Percentiles rank a stretch among this genome's conserved stretches.
These are phyloP conservation scores for Petrea volubilis DNA, from an alignment of 257 asterid species.

Conservation along the genomic window DNA sequence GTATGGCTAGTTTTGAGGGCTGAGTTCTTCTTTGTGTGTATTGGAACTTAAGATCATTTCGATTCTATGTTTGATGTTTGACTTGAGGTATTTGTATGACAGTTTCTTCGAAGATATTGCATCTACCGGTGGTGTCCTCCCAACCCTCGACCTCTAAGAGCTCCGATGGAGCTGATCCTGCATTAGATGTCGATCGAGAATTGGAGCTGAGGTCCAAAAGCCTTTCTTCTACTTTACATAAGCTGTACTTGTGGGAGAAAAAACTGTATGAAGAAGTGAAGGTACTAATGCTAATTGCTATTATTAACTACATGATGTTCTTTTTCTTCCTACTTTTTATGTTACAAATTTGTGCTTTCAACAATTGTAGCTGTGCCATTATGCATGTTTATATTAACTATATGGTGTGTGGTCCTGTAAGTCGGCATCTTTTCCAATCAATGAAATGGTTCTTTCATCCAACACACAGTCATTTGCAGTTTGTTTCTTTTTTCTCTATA, in stretches of 20 bases:
- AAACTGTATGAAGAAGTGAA: conserved; percentile 92
- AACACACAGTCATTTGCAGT: conserved; percentile 22
- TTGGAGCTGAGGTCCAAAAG: conserved; percentile 61
- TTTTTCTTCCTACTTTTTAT: conserved; percentile 3
- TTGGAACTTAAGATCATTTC: conserved; percentile 7
- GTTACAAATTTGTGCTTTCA: conserved; percentile 22
- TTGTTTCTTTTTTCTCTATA: conserved; percentile 26
- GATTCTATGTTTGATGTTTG: conserved; percentile 19
- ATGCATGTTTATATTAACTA: conserved; percentile 27
- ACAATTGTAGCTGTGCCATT: conserved; percentile 27
- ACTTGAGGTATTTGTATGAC: conserved; percentile 28
- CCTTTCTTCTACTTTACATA: conserved; percentile 87
- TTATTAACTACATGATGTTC: conserved; percentile 6
- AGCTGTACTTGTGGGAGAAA: conserved; percentile 95
- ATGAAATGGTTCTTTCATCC: conserved; percentile 27
- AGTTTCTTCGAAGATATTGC: conserved; percentile 87
- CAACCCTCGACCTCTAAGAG: conserved; percentile 64
- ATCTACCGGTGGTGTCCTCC: conserved; percentile 54
- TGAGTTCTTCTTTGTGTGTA: neutral
- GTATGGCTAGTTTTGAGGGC: neutral
- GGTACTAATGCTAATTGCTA: conserved; percentile 46
- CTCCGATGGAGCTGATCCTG: conserved; percentile 50
- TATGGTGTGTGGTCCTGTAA: conserved; percentile 43
- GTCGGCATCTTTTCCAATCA: conserved; percentile 31
- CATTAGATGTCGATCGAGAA: conserved; percentile 57